Evolutionary conservation across 148 eudicot genomes (phyloP).

Genomic region (Oxyria digyna): DNA sequence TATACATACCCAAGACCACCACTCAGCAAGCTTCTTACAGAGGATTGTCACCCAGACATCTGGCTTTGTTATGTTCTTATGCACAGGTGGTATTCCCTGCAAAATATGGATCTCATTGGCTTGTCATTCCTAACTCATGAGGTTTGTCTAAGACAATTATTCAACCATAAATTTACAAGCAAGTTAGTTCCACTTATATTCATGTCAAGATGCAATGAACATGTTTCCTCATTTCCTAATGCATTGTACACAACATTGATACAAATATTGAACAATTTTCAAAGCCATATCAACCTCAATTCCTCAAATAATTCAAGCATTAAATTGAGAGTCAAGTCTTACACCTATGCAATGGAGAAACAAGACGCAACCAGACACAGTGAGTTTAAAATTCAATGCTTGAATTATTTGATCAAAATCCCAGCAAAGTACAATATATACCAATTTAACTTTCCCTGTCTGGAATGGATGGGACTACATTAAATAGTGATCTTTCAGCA

Average conservation of each 20-base stretch:
- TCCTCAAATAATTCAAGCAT: not conserved
- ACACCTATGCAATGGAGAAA: not conserved
- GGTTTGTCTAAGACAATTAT: not conserved
- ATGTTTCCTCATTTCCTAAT: not conserved
- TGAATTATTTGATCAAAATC: not conserved
- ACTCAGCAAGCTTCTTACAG: constrained; percentile 55
- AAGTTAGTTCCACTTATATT: not conserved
- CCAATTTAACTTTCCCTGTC: not conserved
- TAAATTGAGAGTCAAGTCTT: not conserved
- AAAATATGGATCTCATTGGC: not conserved
- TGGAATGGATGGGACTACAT: not conserved
- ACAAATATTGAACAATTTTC: not conserved
- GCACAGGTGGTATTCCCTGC: constrained; percentile 62
- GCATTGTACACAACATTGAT: not conserved
- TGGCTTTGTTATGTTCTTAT: constrained; percentile 33
- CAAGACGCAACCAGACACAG: not conserved
- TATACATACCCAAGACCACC: constrained; percentile 92
- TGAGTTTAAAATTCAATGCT: not conserved
- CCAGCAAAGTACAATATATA: not conserved
- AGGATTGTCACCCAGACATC: constrained; percentile 72
- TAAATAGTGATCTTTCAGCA: not conserved
- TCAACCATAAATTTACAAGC: not conserved
- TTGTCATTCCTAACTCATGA: not conserved
- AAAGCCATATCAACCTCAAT: not conserved
- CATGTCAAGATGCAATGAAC: not conserved